A percentile compares a stretch with the other conserved stretches of the same genome.
These are phyloP conservation scores for Lodderomyces margitis DNA, from an alignment of 1,139 yeast species.

Conservation along the genomic window DNA sequence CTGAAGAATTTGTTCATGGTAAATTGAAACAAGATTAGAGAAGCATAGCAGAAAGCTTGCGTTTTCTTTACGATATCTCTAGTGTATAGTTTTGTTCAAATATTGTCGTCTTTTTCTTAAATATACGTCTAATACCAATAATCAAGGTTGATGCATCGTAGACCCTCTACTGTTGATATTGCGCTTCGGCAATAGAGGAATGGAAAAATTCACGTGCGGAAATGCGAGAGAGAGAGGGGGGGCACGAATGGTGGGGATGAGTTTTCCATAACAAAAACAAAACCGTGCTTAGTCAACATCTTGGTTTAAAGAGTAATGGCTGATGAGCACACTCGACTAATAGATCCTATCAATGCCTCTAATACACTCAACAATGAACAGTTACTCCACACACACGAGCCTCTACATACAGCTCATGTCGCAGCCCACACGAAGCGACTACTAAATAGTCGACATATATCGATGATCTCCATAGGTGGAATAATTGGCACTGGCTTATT, in stretches of 20 bases:
- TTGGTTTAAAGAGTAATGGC: neutral
- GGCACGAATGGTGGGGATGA: neutral
- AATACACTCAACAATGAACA: neutral
- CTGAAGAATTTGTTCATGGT: conserved; percentile 9
- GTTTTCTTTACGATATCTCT: neutral
- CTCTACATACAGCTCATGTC: neutral
- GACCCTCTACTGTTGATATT: neutral
- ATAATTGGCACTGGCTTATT: conserved; percentile 31
- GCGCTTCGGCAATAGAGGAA: neutral
- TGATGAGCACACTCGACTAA: neutral
- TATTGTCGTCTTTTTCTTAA: neutral
- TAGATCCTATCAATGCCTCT: neutral
- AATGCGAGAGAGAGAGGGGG: neutral
- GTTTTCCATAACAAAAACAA: neutral
- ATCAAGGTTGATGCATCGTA: neutral
- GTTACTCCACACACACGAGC: neutral
- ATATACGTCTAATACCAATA: neutral
- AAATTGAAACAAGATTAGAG: conserved; percentile 14
- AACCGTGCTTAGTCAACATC: no score
- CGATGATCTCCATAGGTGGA: conserved; percentile 27
- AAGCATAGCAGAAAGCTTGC: neutral
- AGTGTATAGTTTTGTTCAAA: neutral
- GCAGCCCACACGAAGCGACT: conserved; percentile 15
- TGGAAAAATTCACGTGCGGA: neutral
- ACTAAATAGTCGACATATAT: conserved; percentile 19